Conservation (phyloP, 1,139 yeast species). For the Lodderomyces beijingensis region DNA sequence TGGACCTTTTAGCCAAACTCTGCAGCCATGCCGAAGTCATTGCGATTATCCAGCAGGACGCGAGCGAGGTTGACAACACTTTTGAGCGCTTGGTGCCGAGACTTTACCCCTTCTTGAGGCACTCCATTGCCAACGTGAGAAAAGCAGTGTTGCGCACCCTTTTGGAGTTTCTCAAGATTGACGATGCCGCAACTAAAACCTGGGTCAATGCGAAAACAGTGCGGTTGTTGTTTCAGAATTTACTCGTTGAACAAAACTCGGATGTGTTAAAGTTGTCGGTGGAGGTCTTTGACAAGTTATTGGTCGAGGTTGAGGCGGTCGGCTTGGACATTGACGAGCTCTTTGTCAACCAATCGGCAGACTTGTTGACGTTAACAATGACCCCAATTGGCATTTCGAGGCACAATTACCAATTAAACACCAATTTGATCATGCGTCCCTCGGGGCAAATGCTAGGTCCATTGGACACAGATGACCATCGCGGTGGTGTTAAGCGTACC, state of each 20-base stretch:
- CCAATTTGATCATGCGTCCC: slow-evolving; percentile 69
- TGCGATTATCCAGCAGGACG: slow-evolving; percentile 61
- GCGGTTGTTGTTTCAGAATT: slow-evolving; percentile 78
- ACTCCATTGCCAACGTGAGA: slow-evolving; percentile 88
- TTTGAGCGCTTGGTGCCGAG: slow-evolving; percentile 84
- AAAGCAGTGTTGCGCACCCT: slow-evolving; percentile 83
- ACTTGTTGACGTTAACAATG: slow-evolving; percentile 68
- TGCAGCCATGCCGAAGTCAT: slow-evolving; percentile 81
- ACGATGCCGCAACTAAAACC: slow-evolving; percentile 58
- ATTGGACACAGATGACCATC: slow-evolving; percentile 16
- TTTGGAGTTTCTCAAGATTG: slow-evolving; percentile 67
- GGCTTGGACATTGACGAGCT: slow-evolving; percentile 31
- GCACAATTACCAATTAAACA: slow-evolving; percentile 80
- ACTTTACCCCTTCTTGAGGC: slow-evolving; percentile 87
- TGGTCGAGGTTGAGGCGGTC: slow-evolving; percentile 17
- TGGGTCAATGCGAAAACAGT: slow-evolving; percentile 79
- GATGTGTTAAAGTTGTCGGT: slow-evolving; percentile 65
- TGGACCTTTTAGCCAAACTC: slow-evolving; percentile 86
- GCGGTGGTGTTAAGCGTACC: slow-evolving; percentile 37
- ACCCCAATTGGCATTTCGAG: slow-evolving; percentile 95
- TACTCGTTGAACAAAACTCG: slow-evolving; percentile 81
- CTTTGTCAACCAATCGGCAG: slow-evolving; percentile 43
- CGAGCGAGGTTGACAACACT: slow-evolving; percentile 47
- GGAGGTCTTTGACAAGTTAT: slow-evolving; percentile 55
- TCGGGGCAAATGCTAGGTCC: slow-evolving; percentile 56